Evolutionary conservation across 2,329 filamentous ascomycete species (phyloP).

Genomic region (Scopulariopsis brevicaulis): DNA sequence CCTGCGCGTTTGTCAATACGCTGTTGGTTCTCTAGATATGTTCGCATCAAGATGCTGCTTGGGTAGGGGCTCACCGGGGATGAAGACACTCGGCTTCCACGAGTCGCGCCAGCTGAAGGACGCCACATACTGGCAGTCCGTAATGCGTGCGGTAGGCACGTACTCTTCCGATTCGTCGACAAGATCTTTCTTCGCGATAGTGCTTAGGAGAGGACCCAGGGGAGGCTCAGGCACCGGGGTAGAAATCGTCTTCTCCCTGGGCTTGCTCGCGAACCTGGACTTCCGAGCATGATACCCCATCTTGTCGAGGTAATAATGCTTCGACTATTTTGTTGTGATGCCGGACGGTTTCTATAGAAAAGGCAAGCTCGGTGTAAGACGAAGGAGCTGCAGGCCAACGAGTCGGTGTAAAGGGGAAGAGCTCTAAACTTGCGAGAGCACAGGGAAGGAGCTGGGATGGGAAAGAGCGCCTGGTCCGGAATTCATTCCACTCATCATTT

Average conservation of each 20-base stretch:
- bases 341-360: no score
- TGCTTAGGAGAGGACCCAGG: background rate
- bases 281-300: background rate
- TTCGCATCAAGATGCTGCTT: background rate
- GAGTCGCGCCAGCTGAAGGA: background rate
- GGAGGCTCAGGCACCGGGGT: background rate
- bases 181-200: background rate
- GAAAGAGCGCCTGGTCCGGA: background rate
- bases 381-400: no score
- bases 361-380: no score
- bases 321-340: no score
- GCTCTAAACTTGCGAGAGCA: background rate
- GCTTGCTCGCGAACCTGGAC: background rate
- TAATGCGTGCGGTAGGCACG: background rate
- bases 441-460: background rate
- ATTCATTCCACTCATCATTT: background rate
- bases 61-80: background rate
- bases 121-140: constrained; percentile 1
- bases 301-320: no score
- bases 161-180: background rate
- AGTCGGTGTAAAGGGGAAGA: no score
- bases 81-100: background rate
- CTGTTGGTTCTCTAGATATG: background rate
- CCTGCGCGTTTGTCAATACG: background rate
- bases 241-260: background rate